Evolutionary conservation across 148 eudicot species (phyloP), one percentile per base, ranked within the genome.

Genomic region (Amaranthus palmeri): DNA sequence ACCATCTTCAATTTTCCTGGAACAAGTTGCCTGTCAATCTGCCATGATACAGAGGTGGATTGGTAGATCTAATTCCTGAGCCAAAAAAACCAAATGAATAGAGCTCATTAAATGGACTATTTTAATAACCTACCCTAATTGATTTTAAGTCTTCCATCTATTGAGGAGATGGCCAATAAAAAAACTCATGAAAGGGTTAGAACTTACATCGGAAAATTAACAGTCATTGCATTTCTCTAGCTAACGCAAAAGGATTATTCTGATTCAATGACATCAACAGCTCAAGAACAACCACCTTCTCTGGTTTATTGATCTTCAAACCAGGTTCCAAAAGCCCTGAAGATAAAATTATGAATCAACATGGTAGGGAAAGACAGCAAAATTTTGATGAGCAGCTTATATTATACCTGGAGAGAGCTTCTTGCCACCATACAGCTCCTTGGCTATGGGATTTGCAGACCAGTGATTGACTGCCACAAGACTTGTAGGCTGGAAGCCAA

Each of bases 401-500:
- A 62, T 8, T 63, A 63, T 69, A 70, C 66, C 72, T 50, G 65
- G 74, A 17, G 87, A 85, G 58, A 91, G 92, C 52, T 85, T 71
- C 74, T 81, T 85, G 71, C 91, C 85, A 74, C 87, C 87, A 76
- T 87, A 82, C 57, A 93, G 81, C 79, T 89, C 97, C 80, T 79
- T 88, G 36, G 90, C 83, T 53, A 91, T 77, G 54, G 97, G 98
- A 80, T 91, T 89, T 65, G 86, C 70, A 46, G 96, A 88, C 98
- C 95, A 93, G 42, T 88, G 81, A 79, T 85, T 88, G 11, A 88
- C 96, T 50, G 96, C 96, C 7, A 83, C 80, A 54, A 83, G 85
- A 78, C 86, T 93, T 45, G 91, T 89, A 63, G 98, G 98, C 83
- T 90, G 92, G 79, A 93, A 84, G 61, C 97, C 96, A 13, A 87